phyloP scores from a whole-genome alignment of 75 land plant genomes.

The Larix kaempferi region DNA sequence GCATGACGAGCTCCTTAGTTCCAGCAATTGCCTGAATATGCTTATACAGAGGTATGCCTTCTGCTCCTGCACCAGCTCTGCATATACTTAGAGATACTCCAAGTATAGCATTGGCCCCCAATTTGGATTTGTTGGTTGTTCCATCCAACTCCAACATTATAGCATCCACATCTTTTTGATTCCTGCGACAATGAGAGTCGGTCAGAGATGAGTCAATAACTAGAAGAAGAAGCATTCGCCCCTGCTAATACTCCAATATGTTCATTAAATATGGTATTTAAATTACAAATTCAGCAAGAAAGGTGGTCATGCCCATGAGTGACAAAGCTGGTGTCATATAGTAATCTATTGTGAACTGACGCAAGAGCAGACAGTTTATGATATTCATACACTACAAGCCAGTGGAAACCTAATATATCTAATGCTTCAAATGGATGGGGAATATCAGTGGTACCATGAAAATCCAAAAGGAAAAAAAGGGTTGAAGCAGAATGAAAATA shows the following conservation, averaged over 20 bases:
- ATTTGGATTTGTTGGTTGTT: conserved; percentile 82
- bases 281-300: background rate
- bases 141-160: conserved; percentile 92
- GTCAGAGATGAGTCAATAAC: background rate
- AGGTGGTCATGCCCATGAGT: background rate
- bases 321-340: background rate
- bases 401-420: no score
- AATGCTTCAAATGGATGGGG: no score
- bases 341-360: background rate
- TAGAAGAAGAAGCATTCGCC: background rate
- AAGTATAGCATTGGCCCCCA: conserved; percentile 94
- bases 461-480: no score
- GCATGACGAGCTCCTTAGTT: conserved; percentile 90
- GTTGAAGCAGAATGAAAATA: no score
- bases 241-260: background rate
- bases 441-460: no score
- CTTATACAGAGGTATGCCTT: conserved; percentile 73
- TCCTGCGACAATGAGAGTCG: conserved; percentile 28
- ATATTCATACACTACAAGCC: no score
- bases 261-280: background rate
- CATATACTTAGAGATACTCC: conserved; percentile 92
- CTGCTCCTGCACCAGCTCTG: conserved; percentile 91
- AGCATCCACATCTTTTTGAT: conserved; percentile 77
- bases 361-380: no score
- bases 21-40: conserved; percentile 88